Evolutionary conservation across 768 basidiomycete species (phyloP), one percentile per base, ranked within the genome.

Genomic region (Xanthoconium stramineum): DNA sequence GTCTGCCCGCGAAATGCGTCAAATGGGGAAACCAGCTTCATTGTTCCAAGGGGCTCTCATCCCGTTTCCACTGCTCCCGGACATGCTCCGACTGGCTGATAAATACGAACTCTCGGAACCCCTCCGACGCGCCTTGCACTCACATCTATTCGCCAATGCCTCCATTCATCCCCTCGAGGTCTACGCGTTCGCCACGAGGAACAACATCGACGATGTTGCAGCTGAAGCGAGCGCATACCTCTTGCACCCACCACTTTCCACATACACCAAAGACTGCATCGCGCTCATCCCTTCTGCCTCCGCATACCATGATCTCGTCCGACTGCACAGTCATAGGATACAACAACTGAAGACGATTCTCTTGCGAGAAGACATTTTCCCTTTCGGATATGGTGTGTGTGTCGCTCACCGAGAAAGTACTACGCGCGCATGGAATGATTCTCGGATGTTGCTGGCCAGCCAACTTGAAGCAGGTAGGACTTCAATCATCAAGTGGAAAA

Each of bases 381-480:
- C 88, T 19, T 83, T 86, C 68, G 85, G 86, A 20, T 89, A 89
- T 55, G 85, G 88, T 5, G 70, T 71, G 56, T 90, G 88, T 66
- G 42, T 71, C n/a, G 65, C 69, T 39, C 87, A 89, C 68, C 70
- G 69, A 47, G 73, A 75, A 29, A 65, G 73, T 39, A 79, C 83
- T 1, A 69, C 60, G 40, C 67, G 69, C 6, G 64, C 70, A 17
- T 89, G 87, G 88, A 78, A 83, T 51, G 70, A 74, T 42, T 72
- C 75, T 51, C 80, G 82, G 52, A 74, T 71, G 58, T 66, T 72
- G 35, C 64, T 86, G 28, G 73, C 77, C 13, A 66, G 69, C 24
- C 74, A 75, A 61, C 75, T 86, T 32, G 80, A 87, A 63, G 80
- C 80, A 61, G 79, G 85, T 86, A 57, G 54, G 59, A 19, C 45